phyloP scores from a whole-genome alignment of 2,329 filamentous ascomycete genomes.

The Scedosporium aurantiacum region DNA sequence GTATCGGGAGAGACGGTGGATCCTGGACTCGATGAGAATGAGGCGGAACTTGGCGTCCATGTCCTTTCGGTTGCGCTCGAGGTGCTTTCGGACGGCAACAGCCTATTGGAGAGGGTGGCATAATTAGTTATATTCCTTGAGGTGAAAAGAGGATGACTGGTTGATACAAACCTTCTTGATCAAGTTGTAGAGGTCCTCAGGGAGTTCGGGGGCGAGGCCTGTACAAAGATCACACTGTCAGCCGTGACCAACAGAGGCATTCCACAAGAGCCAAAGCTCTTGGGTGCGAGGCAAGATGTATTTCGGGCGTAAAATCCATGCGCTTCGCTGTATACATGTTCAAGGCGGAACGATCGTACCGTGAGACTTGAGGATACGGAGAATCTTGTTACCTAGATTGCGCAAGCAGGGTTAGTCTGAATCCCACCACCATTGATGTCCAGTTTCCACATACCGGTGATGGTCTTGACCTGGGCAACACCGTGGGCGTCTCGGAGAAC shows the following conservation, averaged over 20 bases:
- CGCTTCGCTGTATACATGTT: slow-evolving; percentile 11
- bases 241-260: slow-evolving; percentile 85
- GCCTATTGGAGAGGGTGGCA: slow-evolving; percentile 44
- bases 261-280: slow-evolving; percentile 7
- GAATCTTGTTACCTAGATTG: slow-evolving; percentile 91
- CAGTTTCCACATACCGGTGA: slow-evolving; percentile 66
- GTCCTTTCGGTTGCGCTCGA: slow-evolving; percentile 99
- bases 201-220: slow-evolving; percentile 98
- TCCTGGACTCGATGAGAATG: slow-evolving; percentile 99
- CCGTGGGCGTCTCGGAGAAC: slow-evolving; percentile 97
- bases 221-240: slow-evolving; percentile 76
- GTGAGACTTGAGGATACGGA: slow-evolving; percentile 94
- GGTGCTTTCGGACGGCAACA: slow-evolving; percentile 98
- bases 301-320: slow-evolving; percentile 17
- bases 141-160: slow-evolving; percentile 12
- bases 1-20: slow-evolving; percentile 98
- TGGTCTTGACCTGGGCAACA: slow-evolving; percentile 93
- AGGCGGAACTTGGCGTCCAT: slow-evolving; percentile 99
- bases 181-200: slow-evolving; percentile 99
- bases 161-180: slow-evolving; percentile 81
- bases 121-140: slow-evolving; percentile 12
- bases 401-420: neutral
- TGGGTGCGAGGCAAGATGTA: slow-evolving; percentile 15
- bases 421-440: neutral
- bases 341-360: slow-evolving; percentile 58